Evolutionary conservation across 164 flowering plant genomes (phyloP).

Genomic region (Malania oleifera): DNA sequence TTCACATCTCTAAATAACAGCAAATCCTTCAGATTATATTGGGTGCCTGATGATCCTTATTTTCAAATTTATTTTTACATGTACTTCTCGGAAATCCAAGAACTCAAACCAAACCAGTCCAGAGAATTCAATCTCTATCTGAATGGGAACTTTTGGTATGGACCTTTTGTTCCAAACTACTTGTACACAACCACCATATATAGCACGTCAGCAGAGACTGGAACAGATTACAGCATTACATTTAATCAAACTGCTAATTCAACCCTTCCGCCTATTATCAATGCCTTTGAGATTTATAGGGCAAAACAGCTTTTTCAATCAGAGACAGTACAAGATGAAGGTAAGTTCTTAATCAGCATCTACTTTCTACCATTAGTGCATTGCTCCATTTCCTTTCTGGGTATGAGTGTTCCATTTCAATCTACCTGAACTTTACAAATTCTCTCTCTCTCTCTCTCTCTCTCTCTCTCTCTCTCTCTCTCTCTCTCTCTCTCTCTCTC

Average conservation of each 20-base stretch:
- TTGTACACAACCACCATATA: not conserved
- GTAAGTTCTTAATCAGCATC: slow-evolving; percentile 17
- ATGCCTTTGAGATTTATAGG: slow-evolving; percentile 17
- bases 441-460: too few relatives aligned
- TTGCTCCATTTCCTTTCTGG: too few relatives aligned
- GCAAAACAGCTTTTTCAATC: not conserved
- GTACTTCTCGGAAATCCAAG: not conserved
- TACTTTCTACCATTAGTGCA: too few relatives aligned
- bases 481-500: too few relatives aligned
- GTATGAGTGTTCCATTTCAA: too few relatives aligned
- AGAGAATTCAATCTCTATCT: not conserved
- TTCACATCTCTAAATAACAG: not conserved
- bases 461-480: too few relatives aligned
- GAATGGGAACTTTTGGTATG: not conserved
- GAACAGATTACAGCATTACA: not conserved
- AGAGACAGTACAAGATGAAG: slow-evolving; percentile 14
- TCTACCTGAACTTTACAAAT: not conserved
- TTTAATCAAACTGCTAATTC: slow-evolving; percentile 5
- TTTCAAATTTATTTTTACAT: not conserved
- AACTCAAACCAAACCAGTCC: not conserved
- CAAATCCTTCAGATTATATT: not conserved
- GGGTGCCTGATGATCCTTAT: not conserved
- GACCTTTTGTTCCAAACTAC: not conserved
- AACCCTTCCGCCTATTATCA: slow-evolving; percentile 22
- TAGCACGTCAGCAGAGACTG: not conserved